Evolutionary conservation across 2,329 filamentous ascomycete genomes (phyloP), one percentile per base, ranked within the genome.

Genomic region (Clarireedia hainanense): DNA sequence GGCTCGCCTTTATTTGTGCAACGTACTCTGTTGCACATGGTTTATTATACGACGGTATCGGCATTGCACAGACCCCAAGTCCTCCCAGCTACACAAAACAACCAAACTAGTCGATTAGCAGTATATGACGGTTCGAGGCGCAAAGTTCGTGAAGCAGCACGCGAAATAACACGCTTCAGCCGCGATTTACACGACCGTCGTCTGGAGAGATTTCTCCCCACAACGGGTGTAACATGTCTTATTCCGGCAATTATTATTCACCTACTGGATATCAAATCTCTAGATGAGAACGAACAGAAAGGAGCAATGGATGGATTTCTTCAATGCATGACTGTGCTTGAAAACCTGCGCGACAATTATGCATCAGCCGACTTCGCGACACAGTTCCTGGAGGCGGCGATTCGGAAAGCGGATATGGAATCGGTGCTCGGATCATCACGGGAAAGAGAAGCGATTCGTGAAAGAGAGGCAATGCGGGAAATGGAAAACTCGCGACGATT

Each of bases 311-410:
- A 85, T 57, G 89, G 90, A 20, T 96, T 96, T 74, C 87, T 86
- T 64, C 86, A 91, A 69, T 96, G 92, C 73, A 96, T 96, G 89
- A 81, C 85, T 47, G 90, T 96, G 57, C 88, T 96, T 77, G 85
- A 91, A 69, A 86, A 86, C 60, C 78, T 97, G 17, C 84, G 91
- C 39, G 90, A 96, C 67, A 89, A 91, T 30, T 96, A 97, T 67
- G 85, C 91, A 0, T 91, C 91, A 0, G 92, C 92, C n/a, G 91
- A 96, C 70, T 96, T 94, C 65, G 91, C 90, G n/a, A 92, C 89
- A 0, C 89, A 89, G 2, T 96, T 96, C 74, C 78, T 96, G n/a
- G 89, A 95, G 68, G 90, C 91, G 1, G 90, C 91, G 0, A 87
- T 96, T 60, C 85, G 88, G 60, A 95, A 95, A 74, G 89, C 89